Base-by-base conservation (phyloP, 2,329 filamentous ascomycete genomes). In the Pestalotiopsis fici region DNA sequence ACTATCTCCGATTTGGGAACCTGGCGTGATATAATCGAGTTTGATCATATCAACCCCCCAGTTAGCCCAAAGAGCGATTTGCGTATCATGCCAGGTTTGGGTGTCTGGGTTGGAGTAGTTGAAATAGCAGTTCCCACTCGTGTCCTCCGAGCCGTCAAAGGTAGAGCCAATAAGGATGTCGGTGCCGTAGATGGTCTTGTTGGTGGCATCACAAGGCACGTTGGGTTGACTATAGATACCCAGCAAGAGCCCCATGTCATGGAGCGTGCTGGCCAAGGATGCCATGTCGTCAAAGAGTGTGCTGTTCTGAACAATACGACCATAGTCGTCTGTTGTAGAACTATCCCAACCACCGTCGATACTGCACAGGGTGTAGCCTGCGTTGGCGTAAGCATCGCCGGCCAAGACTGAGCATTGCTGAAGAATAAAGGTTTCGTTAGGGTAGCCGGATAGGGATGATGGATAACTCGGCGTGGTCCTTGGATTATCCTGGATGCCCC, bases 1-100 rank as follows among this genome's bases (percentile, higher is more conserved):
- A n/a, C n/a, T n/a, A n/a, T n/a, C n/a, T n/a, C 71, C 70, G 9
- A 68, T 59, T 2, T 71, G 72, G 56, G 70, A 72, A 1, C 74
- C 75, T 2, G 75, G 75, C 3, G 74, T 76, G 3, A 76, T 59
- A 55, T 66, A 76, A 59, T 76, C 75, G 2, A 76, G 67, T 59
- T 76, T 76, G 56, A 76, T 72, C 39, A 76, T 67, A 27, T 75
- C 73, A 6, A 76, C 71, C 6, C 73, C 74, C 69, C 69, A 69
- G 61, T 15, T 27, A 9, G 43, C 43, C 43, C 43, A 23, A 1
- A 50, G 43, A 59, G 27, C 28, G 23, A 59, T 59, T 27, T 27
- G 18, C 4, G 74, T 74, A 59, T 76, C 66, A 54, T 75, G 73
- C 71, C 71, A 77, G 56, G 72, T 59, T 57, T 77, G 75, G 25